Evolutionary conservation across 257 asterid genomes (phyloP).

Genomic region (Solanum chaucha): DNA sequence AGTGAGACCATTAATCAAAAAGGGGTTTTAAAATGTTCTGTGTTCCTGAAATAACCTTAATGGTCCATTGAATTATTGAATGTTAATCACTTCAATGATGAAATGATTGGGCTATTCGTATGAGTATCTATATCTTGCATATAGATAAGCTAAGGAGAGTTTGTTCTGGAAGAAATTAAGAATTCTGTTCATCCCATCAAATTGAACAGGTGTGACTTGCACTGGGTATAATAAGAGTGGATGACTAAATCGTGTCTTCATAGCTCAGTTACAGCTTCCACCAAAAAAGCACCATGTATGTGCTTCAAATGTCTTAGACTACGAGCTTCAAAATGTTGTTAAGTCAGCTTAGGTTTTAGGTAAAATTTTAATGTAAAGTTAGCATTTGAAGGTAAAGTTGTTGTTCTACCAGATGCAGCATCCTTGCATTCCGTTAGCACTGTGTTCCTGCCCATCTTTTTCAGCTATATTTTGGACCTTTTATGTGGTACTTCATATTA

Average conservation of each 20-base stretch:
- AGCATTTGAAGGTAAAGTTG: not conserved
- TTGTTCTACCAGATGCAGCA: not conserved
- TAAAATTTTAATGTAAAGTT: not conserved
- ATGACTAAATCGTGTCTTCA: not conserved
- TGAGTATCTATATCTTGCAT: not conserved
- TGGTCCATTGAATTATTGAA: not conserved
- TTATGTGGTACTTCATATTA: not conserved
- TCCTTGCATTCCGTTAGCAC: not conserved
- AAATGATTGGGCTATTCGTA: not conserved
- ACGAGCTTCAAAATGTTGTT: not conserved
- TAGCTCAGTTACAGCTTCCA: not conserved
- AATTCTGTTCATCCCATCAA: not conserved
- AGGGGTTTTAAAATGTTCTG: not conserved
- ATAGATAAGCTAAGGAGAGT: not conserved
- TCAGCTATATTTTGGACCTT: not conserved
- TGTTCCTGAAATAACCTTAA: not conserved
- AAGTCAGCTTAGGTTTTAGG: not conserved
- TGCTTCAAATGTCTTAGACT: not conserved
- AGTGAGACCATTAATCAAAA: not conserved
- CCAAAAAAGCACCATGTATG: not conserved
- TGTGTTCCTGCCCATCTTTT: not conserved
- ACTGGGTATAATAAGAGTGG: not conserved
- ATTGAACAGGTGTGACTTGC: not conserved
- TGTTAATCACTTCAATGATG: not conserved
- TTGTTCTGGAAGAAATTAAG: not conserved